Percentiles rank a stretch among this genome's conserved stretches.
Evolutionary conservation across 1,284 basidiomycete genomes (phyloP).

Genomic region (Dichomitus squalens): DNA sequence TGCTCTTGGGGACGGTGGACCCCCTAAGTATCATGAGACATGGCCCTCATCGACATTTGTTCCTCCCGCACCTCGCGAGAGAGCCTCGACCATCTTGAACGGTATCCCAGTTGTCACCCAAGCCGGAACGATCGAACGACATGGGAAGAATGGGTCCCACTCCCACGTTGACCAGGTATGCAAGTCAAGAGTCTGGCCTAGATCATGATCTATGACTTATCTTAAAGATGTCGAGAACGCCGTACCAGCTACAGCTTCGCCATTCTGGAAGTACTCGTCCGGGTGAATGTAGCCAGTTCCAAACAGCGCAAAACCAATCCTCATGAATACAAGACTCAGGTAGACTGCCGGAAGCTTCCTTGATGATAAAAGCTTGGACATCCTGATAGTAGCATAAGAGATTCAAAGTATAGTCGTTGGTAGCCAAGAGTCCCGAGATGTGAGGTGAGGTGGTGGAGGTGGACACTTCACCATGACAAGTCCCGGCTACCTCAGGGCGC

Average conservation of each 20-base stretch:
- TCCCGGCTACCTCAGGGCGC: background rate
- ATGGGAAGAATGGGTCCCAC: constrained; percentile 37
- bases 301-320: constrained; percentile 35
- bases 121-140: constrained; percentile 39
- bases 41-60: background rate
- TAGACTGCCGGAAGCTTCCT: constrained; percentile 13
- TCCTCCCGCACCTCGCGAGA: constrained; percentile 29
- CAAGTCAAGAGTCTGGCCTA: constrained; percentile 35
- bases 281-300: constrained; percentile 45
- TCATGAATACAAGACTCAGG: constrained; percentile 25
- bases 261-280: constrained; percentile 46
- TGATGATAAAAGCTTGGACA: background rate
- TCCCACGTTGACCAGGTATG: constrained; percentile 40
- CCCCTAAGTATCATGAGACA: background rate
- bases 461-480: no score
- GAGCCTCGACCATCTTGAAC: constrained; percentile 22
- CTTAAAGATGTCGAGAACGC: background rate
- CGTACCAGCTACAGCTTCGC: constrained; percentile 41
- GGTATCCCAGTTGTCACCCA: constrained; percentile 40
- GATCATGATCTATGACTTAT: background rate
- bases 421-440: no score
- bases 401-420: no score
- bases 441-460: no score
- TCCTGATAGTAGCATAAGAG: no score
- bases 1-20: constrained; percentile 20